Conservation (phyloP, 2,329 filamentous ascomycete genomes). For the Lasiodiplodia gonubiensis region DNA sequence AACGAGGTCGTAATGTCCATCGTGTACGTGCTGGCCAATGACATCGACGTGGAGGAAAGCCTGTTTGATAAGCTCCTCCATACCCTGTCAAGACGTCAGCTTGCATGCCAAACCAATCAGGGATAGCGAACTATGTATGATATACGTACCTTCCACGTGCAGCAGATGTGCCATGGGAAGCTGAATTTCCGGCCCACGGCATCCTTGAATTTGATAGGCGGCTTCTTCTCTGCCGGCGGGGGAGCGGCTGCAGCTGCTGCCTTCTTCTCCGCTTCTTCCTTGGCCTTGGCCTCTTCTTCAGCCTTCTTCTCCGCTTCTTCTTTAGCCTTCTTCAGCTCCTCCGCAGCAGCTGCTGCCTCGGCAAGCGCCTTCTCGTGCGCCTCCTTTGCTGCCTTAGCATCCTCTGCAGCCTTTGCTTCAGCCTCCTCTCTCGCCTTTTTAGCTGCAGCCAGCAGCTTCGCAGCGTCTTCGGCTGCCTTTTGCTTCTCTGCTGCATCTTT, state of each 20-base stretch:
- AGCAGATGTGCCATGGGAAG: conserved; percentile 86
- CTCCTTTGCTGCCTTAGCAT: conserved; percentile 37
- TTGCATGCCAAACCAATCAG: not conserved
- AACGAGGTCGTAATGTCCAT: conserved; percentile 55
- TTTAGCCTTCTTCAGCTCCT: conserved; percentile 61
- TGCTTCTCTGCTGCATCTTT: conserved; percentile 58
- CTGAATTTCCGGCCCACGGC: conserved; percentile 89
- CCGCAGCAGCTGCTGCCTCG: conserved; percentile 54
- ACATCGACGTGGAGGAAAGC: conserved; percentile 55
- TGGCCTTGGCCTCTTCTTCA: conserved; percentile 51
- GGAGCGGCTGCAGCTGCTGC: conserved; percentile 48
- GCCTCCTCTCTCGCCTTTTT: conserved; percentile 42
- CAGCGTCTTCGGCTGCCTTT: conserved; percentile 46
- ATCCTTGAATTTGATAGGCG: conserved; percentile 88
- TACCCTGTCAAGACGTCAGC: conserved; percentile 44
- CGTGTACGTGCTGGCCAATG: conserved; percentile 52
- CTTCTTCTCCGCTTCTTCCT: conserved; percentile 51
- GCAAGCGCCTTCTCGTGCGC: conserved; percentile 39
- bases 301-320: conserved; percentile 57
- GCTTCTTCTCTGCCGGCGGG: conserved; percentile 64
- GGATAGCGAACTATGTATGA: not conserved
- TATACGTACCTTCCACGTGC: conserved; percentile 76
- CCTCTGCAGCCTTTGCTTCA: conserved; percentile 39
- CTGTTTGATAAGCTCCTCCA: conserved; percentile 57
- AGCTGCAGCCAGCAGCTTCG: conserved; percentile 39